Percentiles rank a stretch among this genome's conserved stretches.
phyloP scores from a whole-genome alignment of 164 flowering plant genomes.

The Protea cynaroides region DNA sequence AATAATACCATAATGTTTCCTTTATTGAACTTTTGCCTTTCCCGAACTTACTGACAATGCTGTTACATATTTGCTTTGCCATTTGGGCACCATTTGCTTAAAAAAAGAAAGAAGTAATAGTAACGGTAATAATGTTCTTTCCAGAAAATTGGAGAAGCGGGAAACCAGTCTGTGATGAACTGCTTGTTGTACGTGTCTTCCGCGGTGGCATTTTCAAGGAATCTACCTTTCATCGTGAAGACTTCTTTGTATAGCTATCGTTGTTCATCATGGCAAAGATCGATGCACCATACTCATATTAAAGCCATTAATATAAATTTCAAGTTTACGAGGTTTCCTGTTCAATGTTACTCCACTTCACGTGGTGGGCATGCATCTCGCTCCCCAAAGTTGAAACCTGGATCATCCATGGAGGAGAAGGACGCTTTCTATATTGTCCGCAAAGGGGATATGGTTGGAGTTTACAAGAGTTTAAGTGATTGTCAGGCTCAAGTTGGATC shows the following conservation, averaged over 20 bases:
- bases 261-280: constrained; percentile 27
- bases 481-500: constrained; percentile 85
- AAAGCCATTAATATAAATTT: constrained; percentile 22
- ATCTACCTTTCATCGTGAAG: constrained; percentile 19
- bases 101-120: too few relatives aligned
- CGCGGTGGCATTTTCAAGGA: constrained; percentile 32
- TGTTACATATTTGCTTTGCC: too few relatives aligned
- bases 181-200: constrained; percentile 40
- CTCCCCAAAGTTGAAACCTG: constrained; percentile 21
- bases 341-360: constrained; percentile 42
- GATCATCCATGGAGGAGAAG: constrained; percentile 39
- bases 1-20: too few relatives aligned
- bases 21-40: too few relatives aligned
- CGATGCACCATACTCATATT: constrained; percentile 21
- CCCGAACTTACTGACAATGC: too few relatives aligned
- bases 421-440: constrained; percentile 78
- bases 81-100: background rate
- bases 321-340: constrained; percentile 28
- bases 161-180: constrained; percentile 36
- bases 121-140: constrained; percentile 6
- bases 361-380: constrained; percentile 13
- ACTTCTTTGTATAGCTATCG: constrained; percentile 19
- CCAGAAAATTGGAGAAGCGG: constrained; percentile 14
- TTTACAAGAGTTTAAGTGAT: constrained; percentile 64
- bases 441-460: constrained; percentile 83